Evolutionary conservation across 495 filamentous ascomycete genomes (phyloP).

Genomic region (Neurospora discreta): DNA sequence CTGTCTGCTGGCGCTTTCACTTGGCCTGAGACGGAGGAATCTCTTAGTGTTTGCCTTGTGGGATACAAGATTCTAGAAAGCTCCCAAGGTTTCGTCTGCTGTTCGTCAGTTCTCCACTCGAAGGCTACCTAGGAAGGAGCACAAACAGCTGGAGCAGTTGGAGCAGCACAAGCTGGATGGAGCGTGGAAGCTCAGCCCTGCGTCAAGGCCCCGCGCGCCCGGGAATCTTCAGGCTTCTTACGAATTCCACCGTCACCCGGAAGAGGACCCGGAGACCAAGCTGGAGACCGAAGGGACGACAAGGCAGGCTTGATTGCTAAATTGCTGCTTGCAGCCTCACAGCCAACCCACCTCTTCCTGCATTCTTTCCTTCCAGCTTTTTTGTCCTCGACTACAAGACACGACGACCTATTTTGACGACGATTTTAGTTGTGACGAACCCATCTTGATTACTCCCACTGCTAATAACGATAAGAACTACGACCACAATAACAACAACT

Average conservation of each 20-base stretch:
- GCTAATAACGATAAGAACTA: neutral
- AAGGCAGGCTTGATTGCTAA: slow-evolving; percentile 5
- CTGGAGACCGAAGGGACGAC: neutral
- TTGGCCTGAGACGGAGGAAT: neutral
- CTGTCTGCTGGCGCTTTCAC: neutral
- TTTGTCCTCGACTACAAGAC: neutral
- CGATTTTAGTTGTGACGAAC: neutral
- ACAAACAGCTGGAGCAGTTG: neutral
- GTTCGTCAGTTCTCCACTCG: neutral
- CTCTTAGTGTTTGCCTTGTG: neutral
- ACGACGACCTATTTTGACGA: neutral
- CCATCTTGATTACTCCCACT: neutral
- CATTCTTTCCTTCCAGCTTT: neutral
- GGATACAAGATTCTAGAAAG: neutral
- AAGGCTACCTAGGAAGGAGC: too few relatives aligned
- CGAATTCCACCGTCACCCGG: slow-evolving; percentile 22
- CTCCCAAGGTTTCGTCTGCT: neutral
- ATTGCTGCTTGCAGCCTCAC: slow-evolving; percentile 17
- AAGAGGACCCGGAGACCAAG: neutral
- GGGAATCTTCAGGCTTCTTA: slow-evolving; percentile 27
- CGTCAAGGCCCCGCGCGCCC: neutral
- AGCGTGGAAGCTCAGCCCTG: slow-evolving; percentile 5
- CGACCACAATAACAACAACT: neutral
- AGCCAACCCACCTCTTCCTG: neutral
- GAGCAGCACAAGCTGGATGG: neutral